These are phyloP conservation scores for Firmiana major DNA, from an alignment of 345 rosid species.

Conservation along the genomic window DNA sequence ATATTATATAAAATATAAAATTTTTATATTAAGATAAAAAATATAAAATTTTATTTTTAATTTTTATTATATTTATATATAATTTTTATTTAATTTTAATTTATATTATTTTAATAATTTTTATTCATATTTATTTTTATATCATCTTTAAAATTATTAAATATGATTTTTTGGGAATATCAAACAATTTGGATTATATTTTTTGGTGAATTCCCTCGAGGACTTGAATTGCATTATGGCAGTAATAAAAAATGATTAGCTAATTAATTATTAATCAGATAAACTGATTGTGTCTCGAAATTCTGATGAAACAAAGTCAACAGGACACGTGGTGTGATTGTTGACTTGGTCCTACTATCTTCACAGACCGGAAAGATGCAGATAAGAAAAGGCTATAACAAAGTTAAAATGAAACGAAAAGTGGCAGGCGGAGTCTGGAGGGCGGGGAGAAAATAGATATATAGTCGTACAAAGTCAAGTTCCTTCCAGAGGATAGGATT, in stretches of 20 bases:
- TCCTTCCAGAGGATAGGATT: background rate
- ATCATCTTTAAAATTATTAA: no score
- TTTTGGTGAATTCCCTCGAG: background rate
- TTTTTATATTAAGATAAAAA: no score
- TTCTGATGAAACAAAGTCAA: background rate
- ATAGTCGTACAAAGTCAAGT: constrained; percentile 9
- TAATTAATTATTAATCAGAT: background rate
- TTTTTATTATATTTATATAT: no score
- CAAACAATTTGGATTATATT: background rate
- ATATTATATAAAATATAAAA: no score
- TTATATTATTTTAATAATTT: no score
- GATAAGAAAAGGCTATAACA: background rate
- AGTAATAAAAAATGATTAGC: no score
- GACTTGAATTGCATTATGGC: background rate
- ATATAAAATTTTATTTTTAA: no score
- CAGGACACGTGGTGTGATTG: background rate
- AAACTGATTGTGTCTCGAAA: background rate
- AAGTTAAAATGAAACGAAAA: no score
- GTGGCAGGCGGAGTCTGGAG: no score
- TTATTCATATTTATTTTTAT: no score
- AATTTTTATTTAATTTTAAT: no score
- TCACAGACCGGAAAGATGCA: constrained; percentile 16
- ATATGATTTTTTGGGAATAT: no score
- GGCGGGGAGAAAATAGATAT: background rate
- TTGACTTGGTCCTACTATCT: constrained; percentile 20